Conservation (phyloP, 2,329 filamentous ascomycete genomes). For the Penicillium oxalicum region DNA sequence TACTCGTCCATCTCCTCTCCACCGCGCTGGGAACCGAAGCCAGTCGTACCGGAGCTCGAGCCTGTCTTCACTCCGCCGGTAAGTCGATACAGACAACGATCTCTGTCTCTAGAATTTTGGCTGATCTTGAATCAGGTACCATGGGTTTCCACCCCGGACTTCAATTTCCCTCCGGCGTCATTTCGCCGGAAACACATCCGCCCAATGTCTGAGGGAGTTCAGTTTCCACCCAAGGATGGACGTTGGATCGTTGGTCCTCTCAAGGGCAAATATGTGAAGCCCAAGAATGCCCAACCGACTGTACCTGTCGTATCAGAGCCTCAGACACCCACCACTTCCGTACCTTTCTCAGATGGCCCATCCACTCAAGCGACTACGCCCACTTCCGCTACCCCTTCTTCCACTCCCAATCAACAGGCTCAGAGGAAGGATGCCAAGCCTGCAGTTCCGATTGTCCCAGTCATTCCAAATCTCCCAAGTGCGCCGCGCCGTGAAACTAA, state of each 20-base stretch:
- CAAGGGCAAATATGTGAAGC: slow-evolving; percentile 12
- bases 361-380: slow-evolving; percentile 53
- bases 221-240: slow-evolving; percentile 47
- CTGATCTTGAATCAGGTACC: slow-evolving; percentile 42
- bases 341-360: slow-evolving; percentile 52
- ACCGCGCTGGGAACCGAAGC: slow-evolving; percentile 21
- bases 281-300: slow-evolving; percentile 14
- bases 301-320: slow-evolving; percentile 36
- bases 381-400: slow-evolving; percentile 30
- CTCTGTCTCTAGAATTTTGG: neutral
- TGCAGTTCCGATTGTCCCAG: slow-evolving; percentile 43
- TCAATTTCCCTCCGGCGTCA: slow-evolving; percentile 49
- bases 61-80: slow-evolving; percentile 46
- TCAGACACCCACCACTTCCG: slow-evolving; percentile 54
- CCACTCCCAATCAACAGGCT: slow-evolving; percentile 34
- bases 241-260: slow-evolving; percentile 19
- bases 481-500: slow-evolving; percentile 34
- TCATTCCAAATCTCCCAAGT: slow-evolving; percentile 35
- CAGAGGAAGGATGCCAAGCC: slow-evolving; percentile 33
- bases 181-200: slow-evolving; percentile 42
- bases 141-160: slow-evolving; percentile 54
- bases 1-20: slow-evolving; percentile 33
- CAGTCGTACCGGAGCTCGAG: slow-evolving; percentile 18
- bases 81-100: slow-evolving; percentile 17
- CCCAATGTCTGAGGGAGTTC: slow-evolving; percentile 36